A percentile compares a stretch with the other conserved stretches of the same genome.
Evolutionary conservation across 2,329 filamentous ascomycete genomes (phyloP).

Genomic region (Arthrobotrys pseudoclavata): DNA sequence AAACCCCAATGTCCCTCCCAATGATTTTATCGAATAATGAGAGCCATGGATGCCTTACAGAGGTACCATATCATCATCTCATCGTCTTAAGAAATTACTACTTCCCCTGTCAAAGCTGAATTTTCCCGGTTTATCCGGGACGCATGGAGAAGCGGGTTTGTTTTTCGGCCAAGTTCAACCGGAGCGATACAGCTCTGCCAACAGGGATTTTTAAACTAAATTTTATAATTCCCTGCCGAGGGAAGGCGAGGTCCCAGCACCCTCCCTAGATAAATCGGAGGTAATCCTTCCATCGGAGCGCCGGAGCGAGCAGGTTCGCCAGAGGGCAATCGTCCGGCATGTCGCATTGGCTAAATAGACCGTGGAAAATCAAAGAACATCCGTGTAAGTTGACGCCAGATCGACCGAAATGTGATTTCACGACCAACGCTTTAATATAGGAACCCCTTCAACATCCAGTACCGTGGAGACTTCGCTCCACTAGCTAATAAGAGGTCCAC

Average conservation of each 20-base stretch:
- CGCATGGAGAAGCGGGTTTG: conserved; percentile 50
- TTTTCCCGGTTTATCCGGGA: conserved; percentile 60
- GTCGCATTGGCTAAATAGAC: conserved; percentile 54
- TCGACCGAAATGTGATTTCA: conserved; percentile 33
- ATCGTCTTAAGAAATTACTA: conserved; percentile 47
- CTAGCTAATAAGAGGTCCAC: conserved; percentile 22
- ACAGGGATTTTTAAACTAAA: conserved; percentile 59
- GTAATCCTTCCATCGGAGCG: conserved; percentile 55
- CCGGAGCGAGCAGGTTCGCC: conserved; percentile 39
- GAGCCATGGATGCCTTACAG: conserved; percentile 54
- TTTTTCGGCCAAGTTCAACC: conserved; percentile 55
- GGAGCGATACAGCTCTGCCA: conserved; percentile 42
- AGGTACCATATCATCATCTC: conserved; percentile 51
- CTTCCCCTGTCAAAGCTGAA: conserved; percentile 55
- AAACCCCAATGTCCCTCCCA: conserved; percentile 26
- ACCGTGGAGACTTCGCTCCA: conserved; percentile 5
- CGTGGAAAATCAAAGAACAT: conserved; percentile 44
- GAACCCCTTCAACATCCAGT: conserved; percentile 4
- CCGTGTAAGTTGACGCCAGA: conserved; percentile 29
- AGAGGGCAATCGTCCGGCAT: conserved; percentile 33
- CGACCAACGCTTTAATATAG: conserved; percentile 30
- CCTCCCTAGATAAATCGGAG: conserved; percentile 31
- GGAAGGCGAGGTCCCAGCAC: conserved; percentile 41
- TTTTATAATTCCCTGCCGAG: conserved; percentile 57
- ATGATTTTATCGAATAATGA: conserved; percentile 50